Conservation (phyloP, 495 filamentous ascomycete genomes). For the Neurospora sp. region DNA sequence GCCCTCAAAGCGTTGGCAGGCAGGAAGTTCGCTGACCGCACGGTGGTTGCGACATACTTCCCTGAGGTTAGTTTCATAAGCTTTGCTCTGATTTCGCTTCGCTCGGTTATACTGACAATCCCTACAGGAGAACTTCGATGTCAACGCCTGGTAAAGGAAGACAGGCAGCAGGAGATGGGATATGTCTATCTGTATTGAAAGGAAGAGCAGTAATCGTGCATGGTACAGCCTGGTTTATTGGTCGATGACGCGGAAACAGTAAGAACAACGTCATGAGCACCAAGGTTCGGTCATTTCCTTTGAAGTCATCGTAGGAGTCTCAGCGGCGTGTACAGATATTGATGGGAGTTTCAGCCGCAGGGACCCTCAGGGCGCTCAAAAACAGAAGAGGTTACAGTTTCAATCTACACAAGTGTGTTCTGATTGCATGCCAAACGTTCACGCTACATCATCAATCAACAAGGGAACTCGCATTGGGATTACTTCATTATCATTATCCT, state of each 20-base stretch:
- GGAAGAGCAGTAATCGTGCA: neutral
- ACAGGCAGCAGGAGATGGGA: neutral
- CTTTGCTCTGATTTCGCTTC: neutral
- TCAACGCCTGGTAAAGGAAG: slow-evolving; percentile 55
- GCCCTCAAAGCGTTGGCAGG: slow-evolving; percentile 82
- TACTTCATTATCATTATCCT: neutral
- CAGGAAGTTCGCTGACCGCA: slow-evolving; percentile 88
- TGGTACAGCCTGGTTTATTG: neutral
- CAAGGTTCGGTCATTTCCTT: neutral
- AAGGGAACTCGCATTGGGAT: neutral
- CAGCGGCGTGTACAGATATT: neutral
- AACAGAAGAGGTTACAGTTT: neutral
- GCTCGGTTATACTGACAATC: slow-evolving; percentile 8
- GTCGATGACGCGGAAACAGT: neutral
- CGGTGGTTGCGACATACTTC: slow-evolving; percentile 93
- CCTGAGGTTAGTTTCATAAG: slow-evolving; percentile 55
- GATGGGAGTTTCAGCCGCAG: neutral
- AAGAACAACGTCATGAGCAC: neutral
- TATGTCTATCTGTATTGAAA: neutral
- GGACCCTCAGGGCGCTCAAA: neutral
- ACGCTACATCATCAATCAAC: neutral
- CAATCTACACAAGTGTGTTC: neutral
- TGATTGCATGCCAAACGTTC: neutral
- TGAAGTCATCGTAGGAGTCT: neutral
- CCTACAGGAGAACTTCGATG: slow-evolving; percentile 65